phyloP scores from a whole-genome alignment of 2,329 filamentous ascomycete genomes.

The Penicillium sp. region DNA sequence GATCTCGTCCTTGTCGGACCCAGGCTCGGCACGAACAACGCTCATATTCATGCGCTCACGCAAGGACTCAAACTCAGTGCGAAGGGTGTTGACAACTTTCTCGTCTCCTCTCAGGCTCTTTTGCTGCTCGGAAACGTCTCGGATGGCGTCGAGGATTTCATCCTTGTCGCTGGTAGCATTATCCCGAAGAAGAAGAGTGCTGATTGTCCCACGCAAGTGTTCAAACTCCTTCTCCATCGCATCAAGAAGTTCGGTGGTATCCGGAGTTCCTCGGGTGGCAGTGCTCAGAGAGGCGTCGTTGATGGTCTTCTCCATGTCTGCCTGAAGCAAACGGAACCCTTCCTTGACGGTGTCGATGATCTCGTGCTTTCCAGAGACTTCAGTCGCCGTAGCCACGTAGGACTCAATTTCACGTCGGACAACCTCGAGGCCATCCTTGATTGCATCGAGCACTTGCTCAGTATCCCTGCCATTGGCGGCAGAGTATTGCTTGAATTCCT shows the following conservation, averaged over 20 bases:
- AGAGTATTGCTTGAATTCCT: constrained; percentile 75
- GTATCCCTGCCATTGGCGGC: constrained; percentile 78
- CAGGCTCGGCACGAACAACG: constrained; percentile 40
- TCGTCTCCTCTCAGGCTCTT: constrained; percentile 36
- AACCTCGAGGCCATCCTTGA: constrained; percentile 82
- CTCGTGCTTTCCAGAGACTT: constrained; percentile 72
- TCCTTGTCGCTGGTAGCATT: constrained; percentile 59
- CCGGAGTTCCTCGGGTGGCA: constrained; percentile 43
- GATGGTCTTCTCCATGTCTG: constrained; percentile 56
- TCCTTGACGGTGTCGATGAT: constrained; percentile 70
- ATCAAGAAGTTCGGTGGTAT: constrained; percentile 69
- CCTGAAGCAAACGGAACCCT: constrained; percentile 63
- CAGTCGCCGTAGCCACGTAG: constrained; percentile 73
- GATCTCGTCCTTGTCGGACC: constrained; percentile 64
- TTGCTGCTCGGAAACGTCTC: constrained; percentile 47
- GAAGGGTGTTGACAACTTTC: constrained; percentile 49
- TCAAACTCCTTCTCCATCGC: constrained; percentile 81
- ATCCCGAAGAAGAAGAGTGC: constrained; percentile 66
- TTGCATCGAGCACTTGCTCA: constrained; percentile 83
- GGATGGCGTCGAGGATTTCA: constrained; percentile 63
- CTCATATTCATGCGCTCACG: constrained; percentile 50
- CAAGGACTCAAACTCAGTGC: constrained; percentile 63
- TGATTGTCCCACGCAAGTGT: constrained; percentile 75
- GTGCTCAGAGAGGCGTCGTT: constrained; percentile 44
- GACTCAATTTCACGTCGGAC: constrained; percentile 77